phyloP scores from a whole-genome alignment of 1,284 basidiomycete species.

The Puccinia brachypodii region DNA sequence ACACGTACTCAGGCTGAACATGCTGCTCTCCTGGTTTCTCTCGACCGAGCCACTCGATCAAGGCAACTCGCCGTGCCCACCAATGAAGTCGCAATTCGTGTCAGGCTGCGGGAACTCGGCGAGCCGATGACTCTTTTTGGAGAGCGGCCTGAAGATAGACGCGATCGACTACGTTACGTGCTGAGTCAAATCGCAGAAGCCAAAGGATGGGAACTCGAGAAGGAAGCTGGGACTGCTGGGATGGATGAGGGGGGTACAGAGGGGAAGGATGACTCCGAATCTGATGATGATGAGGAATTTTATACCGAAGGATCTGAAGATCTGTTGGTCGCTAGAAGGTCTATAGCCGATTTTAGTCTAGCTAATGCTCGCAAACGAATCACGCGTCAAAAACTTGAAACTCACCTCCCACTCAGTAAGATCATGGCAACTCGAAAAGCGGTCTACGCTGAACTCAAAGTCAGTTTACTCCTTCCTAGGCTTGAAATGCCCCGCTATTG shows the following conservation, averaged over 20 bases:
- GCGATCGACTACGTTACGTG: constrained; percentile 90
- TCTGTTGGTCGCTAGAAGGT: constrained; percentile 76
- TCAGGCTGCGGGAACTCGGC: constrained; percentile 82
- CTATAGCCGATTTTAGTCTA: constrained; percentile 86
- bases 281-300: constrained; percentile 76
- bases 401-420: constrained; percentile 79
- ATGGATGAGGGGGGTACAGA: constrained; percentile 58
- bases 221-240: constrained; percentile 35
- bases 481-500: constrained; percentile 6
- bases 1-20: constrained; percentile 41
- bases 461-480: constrained; percentile 57
- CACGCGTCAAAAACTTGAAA: constrained; percentile 83
- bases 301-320: constrained; percentile 87
- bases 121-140: constrained; percentile 97
- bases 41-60: constrained; percentile 61
- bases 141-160: constrained; percentile 70
- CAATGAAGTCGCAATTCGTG: constrained; percentile 87
- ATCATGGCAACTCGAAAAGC: constrained; percentile 88
- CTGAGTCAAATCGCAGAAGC: constrained; percentile 83
- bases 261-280: constrained; percentile 66
- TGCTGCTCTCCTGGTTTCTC: constrained; percentile 5
- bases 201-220: constrained; percentile 56
- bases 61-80: constrained; percentile 92
- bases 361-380: constrained; percentile 88
- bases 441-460: constrained; percentile 84